Base-by-base conservation (phyloP, 2,329 filamentous ascomycete genomes). In the Stylonectria norvegica region DNA sequence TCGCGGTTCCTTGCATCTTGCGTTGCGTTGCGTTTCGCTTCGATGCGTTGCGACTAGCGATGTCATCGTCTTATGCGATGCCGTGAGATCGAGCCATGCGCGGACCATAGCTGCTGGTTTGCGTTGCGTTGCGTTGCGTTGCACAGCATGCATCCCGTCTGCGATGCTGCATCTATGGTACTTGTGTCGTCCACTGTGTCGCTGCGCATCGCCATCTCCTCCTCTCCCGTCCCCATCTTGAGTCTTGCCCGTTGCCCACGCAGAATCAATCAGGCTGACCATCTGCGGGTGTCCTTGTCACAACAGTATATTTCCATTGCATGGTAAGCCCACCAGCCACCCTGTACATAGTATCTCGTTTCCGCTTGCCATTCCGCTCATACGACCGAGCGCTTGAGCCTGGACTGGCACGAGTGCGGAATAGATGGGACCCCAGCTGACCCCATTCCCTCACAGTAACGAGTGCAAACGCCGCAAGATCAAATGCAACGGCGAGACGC, bases 381-480 rank as follows among this genome's bases (percentile, higher is more conserved):
- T n/a, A n/a, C n/a, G n/a, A n/a, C n/a, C n/a, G n/a, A n/a, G n/a
- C n/a, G n/a, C n/a, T n/a, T n/a, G n/a, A n/a, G n/a, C 29, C 29
- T 22, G 27, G 27, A 29, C 27, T 29, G 27, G n/a, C 15, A 14
- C 27, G 27, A 32, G 30, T 32, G 30, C 30, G 30, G 30, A 32
- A 32, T 32, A 9, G n/a, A 18, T 18, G 22, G 7, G 10, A 14
- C 14, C 27, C 7, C 11, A 15, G 23, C 43, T 47, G 22, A 47
- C 38, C 23, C 12, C 34, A 23, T 34, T 20, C 17, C 23, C 8
- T 5, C 14, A 20, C 22, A 85, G 83, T 53, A 86, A 85, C 56
- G 82, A 86, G 58, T 86, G 83, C 63, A 86, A 86, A 55, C 72
- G 83, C n/a, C 78, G 83, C 42, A 86, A 86, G 62, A 81, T 86